Conservation (phyloP, 2,329 filamentous ascomycete genomes). For the Penicillium sp. region DNA sequence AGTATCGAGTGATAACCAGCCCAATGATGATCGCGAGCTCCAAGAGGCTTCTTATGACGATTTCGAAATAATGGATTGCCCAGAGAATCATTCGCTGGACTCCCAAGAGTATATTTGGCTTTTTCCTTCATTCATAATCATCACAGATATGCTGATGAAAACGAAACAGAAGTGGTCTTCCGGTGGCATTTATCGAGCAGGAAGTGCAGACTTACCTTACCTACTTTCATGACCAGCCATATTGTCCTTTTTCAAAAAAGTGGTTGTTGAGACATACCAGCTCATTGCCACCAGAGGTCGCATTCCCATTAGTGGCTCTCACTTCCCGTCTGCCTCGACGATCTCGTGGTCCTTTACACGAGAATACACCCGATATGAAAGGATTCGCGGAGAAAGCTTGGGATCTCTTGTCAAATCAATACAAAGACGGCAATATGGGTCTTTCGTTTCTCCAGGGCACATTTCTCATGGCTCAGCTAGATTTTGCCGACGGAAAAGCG, state of each 20-base stretch:
- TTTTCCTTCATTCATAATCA: background rate
- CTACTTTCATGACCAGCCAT: constrained; percentile 29
- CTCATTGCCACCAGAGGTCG: constrained; percentile 20
- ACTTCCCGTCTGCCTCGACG: constrained; percentile 21
- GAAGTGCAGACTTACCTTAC: constrained; percentile 24
- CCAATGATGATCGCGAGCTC: background rate
- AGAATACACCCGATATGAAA: constrained; percentile 1
- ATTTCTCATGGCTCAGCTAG: constrained; percentile 27
- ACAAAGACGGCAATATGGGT: constrained; percentile 15
- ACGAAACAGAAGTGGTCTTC: background rate
- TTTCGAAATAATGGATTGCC: background rate
- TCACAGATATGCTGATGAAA: background rate
- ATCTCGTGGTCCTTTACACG: constrained; percentile 1
- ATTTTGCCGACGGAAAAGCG: constrained; percentile 26
- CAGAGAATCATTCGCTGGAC: background rate
- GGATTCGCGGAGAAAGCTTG: constrained; percentile 22
- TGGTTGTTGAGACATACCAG: constrained; percentile 18
- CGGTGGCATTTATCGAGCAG: constrained; percentile 13
- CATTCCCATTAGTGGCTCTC: constrained; percentile 25
- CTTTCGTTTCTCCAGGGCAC: constrained; percentile 27
- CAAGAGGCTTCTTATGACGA: background rate
- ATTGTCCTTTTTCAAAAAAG: constrained; percentile 22
- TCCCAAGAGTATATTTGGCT: background rate
- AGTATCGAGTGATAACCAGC: background rate
- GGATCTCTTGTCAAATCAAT: constrained; percentile 21